Conservation (phyloP, 495 filamentous ascomycete species). For the Amniculicola lignicola region DNA sequence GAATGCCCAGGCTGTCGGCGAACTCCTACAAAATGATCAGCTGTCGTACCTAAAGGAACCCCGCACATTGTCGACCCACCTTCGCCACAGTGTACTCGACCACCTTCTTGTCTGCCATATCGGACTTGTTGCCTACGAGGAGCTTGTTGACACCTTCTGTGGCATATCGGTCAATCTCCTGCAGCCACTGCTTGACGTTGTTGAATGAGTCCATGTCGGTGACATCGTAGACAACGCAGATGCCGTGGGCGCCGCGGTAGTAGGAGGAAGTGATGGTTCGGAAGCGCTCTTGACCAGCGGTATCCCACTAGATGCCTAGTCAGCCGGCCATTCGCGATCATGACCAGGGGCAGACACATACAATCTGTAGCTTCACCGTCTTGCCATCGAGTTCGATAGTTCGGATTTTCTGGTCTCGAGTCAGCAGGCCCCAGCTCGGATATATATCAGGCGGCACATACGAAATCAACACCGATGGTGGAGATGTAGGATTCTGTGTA, state of each 20-base stretch:
- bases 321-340: not conserved
- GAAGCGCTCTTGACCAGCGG: conserved; percentile 98
- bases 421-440: conserved; percentile 2
- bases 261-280: conserved; percentile 99
- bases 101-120: conserved; percentile 99
- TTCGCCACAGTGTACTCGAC: conserved; percentile 99
- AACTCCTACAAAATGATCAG: conserved; percentile 67
- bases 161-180: conserved; percentile 98
- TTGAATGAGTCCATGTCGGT: conserved; percentile 99
- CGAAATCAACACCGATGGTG: conserved; percentile 98
- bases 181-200: conserved; percentile 99
- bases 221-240: conserved; percentile 99
- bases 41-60: not conserved
- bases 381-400: conserved; percentile 99
- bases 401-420: conserved; percentile 81
- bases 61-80: conserved; percentile 50
- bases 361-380: conserved; percentile 99
- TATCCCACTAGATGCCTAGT: conserved; percentile 75
- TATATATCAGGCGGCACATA: conserved; percentile 49
- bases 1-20: conserved; percentile 96
- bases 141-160: conserved; percentile 99
- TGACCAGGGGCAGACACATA: conserved; percentile 49
- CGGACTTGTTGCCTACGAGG: conserved; percentile 98
- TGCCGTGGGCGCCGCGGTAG: conserved; percentile 97
- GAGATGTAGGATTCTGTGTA: conserved; percentile 99